Evolutionary conservation across 768 basidiomycete species (phyloP), one percentile per base, ranked within the genome.

Genomic region (Hericium rajendrae): DNA sequence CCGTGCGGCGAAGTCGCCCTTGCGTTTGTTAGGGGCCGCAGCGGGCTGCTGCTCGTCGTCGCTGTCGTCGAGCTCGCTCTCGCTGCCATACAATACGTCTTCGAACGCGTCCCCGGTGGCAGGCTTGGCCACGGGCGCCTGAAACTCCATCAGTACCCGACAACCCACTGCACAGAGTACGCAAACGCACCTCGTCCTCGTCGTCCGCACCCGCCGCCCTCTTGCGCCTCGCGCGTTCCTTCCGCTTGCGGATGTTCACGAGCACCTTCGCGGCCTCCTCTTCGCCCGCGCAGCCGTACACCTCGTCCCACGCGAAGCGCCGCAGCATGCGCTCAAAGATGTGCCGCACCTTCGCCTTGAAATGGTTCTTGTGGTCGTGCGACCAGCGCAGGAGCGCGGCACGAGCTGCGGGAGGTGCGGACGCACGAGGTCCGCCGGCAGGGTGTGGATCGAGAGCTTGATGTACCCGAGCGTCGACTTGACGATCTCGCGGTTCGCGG

Each of bases 341-440:
- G 70, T 98, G 94, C 48, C 92, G 84, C 22, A 97, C 93, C 74
- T 97, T 97, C 52, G 81, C 76, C 71, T 98, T 98, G 83, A 99
- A 98, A 68, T 97, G 97, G 66, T 98, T 98, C 69, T 95, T 95
- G 73, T 98, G 95, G 67, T 97, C 94, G 67, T 97, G 93, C 5
- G 92, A 91, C 93, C 97, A 95, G 49, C 77, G 78, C 38, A 98
- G 75, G 12, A 99, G 78, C 0, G 86, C 0, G 92, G 90, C 0
- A 98, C 90, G 22, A 98, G 77, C 22, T 76, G 76, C 24, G 78
- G 75, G 9, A 99, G 76, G 63, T 94, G 85, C 0, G 88, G 88
- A n/a, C 78, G 79, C 48, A 97, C 74, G 58, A 91, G 70, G 3
- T 86, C 79, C 0, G 75, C 63, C 0, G 93, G 79, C 24, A 97